Evolutionary conservation across 768 basidiomycete species (phyloP).

Genomic region (Exidia glandulosa): DNA sequence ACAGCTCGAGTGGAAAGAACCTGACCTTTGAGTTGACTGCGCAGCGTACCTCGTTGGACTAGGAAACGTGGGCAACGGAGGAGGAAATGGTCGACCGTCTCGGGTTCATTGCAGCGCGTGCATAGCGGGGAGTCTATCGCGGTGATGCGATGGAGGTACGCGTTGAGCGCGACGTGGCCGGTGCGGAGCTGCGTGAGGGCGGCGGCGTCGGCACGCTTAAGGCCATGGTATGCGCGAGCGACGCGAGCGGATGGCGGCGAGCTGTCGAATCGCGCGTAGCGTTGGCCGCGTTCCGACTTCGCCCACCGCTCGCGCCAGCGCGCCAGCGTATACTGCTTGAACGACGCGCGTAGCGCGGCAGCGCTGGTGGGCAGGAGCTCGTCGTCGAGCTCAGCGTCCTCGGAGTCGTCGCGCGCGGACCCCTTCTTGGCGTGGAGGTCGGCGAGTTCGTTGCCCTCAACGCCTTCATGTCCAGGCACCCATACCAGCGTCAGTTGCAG

Average conservation of each 20-base stretch:
- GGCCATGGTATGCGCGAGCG: neutral
- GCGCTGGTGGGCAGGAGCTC: neutral
- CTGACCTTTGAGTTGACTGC: no score
- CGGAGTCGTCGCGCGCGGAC: neutral
- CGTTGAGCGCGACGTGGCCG: slow-evolving; percentile 6
- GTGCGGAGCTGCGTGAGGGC: slow-evolving; percentile 7
- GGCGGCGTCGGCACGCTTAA: neutral
- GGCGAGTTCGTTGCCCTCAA: neutral
- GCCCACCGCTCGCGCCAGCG: neutral
- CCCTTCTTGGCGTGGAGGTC: neutral
- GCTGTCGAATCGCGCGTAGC: neutral
- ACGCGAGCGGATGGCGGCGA: neutral
- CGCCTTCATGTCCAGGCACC: neutral
- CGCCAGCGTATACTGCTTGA: no score
- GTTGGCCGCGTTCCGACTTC: neutral
- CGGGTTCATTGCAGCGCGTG: slow-evolving; percentile 1
- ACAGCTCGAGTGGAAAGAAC: no score
- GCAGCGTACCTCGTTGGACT: no score
- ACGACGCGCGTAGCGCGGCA: neutral
- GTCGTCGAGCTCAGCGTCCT: neutral
- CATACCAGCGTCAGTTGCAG: neutral
- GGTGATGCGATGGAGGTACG: slow-evolving; percentile 3
- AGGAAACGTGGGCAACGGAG: neutral
- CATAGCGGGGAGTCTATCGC: slow-evolving; percentile 1
- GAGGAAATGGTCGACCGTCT: slow-evolving; percentile 8